Percentiles rank a stretch among this genome's conserved stretches.
These are phyloP conservation scores for Phytophthora hybrid DNA, from an alignment of 352 stramenopile genomes.

Conservation along the genomic window DNA sequence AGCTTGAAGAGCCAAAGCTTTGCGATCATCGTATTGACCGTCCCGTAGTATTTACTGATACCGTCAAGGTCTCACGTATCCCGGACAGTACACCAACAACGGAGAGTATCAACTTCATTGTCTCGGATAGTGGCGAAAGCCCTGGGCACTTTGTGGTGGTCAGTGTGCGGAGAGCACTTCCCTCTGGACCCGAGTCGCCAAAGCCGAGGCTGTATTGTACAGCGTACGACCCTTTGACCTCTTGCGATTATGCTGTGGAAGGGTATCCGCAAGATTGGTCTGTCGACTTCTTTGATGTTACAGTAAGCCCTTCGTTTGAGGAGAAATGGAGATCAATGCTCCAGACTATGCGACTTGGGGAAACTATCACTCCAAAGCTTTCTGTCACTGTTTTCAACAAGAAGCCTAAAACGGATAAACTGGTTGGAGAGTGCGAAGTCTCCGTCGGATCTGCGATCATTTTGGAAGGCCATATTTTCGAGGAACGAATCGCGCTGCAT, in stretches of 20 bases:
- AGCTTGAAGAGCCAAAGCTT: slow-evolving; percentile 57
- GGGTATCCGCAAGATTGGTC: slow-evolving; percentile 69
- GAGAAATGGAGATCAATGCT: slow-evolving; percentile 62
- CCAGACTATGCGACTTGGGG: slow-evolving; percentile 59
- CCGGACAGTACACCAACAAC: slow-evolving; percentile 44
- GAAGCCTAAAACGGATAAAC: slow-evolving; percentile 68
- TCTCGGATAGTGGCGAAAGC: slow-evolving; percentile 25
- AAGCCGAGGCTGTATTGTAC: slow-evolving; percentile 75
- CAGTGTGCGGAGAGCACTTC: slow-evolving; percentile 66
- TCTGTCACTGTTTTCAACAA: slow-evolving; percentile 77
- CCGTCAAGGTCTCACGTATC: slow-evolving; percentile 59
- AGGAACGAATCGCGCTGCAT: slow-evolving; percentile 66
- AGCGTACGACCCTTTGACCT: slow-evolving; percentile 83
- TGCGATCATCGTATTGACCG: slow-evolving; percentile 68
- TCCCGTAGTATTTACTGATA: slow-evolving; percentile 82
- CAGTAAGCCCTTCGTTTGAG: slow-evolving; percentile 57
- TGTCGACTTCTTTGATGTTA: slow-evolving; percentile 72
- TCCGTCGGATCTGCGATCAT: slow-evolving; percentile 76
- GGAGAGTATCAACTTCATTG: slow-evolving; percentile 62
- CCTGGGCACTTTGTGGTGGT: slow-evolving; percentile 76
- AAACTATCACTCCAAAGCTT: slow-evolving; percentile 73
- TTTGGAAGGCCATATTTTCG: slow-evolving; percentile 75
- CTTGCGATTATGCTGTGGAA: slow-evolving; percentile 80
- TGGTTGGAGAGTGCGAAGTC: slow-evolving; percentile 81
- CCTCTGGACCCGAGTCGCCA: slow-evolving; percentile 28